Evolutionary conservation across 345 rosid genomes (phyloP).

Genomic region (Eucalyptus pauciflora): DNA sequence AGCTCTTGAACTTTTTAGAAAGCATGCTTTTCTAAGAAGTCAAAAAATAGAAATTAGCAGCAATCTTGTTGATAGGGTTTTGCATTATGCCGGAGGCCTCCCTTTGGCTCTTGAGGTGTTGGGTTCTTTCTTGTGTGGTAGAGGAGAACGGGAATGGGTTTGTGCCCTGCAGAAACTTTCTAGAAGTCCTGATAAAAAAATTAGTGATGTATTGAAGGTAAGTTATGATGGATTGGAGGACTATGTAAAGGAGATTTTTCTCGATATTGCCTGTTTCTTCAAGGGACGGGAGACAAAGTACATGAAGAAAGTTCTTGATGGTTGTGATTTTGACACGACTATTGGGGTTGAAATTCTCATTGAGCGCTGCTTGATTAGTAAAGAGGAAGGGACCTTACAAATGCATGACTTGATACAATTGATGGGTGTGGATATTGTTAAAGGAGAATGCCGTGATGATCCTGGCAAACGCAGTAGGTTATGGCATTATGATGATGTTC

Average conservation of each 20-base stretch:
- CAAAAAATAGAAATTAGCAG: background rate
- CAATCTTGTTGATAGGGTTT: background rate
- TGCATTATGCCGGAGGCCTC: background rate
- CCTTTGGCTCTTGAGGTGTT: background rate
- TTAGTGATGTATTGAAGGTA: no score
- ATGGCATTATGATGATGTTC: background rate
- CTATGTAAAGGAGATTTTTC: background rate
- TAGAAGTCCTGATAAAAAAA: background rate
- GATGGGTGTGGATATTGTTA: background rate
- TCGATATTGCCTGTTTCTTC: background rate
- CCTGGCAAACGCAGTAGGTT: rapidly evolving
- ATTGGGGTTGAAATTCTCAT: background rate
- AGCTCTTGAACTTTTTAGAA: background rate
- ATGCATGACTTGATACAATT: background rate
- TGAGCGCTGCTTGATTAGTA: background rate
- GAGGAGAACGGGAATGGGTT: background rate
- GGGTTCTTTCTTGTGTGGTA: background rate
- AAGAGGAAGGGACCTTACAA: background rate
- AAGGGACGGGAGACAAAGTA: rapidly evolving
- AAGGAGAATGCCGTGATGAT: background rate
- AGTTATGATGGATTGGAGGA: background rate
- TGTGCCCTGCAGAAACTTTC: background rate
- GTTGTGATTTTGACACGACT: background rate
- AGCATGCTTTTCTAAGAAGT: background rate
- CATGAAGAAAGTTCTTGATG: background rate